Evolutionary conservation across 257 asterid species (phyloP), one percentile per base, ranked within the genome.

Genomic region (Gentiana macrophylla): DNA sequence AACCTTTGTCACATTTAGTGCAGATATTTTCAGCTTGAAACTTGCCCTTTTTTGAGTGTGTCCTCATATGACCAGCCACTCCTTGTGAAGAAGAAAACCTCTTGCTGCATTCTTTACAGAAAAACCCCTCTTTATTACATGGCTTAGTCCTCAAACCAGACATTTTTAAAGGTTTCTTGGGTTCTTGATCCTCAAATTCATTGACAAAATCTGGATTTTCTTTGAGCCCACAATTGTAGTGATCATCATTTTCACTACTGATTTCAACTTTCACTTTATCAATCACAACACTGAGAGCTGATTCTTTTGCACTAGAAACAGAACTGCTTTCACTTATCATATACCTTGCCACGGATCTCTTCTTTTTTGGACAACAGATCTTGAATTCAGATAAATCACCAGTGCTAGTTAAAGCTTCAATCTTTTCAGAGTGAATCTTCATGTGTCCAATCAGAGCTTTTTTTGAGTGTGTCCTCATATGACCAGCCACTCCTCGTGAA

Each of bases 371-470:
- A 15, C 72, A 75, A 33, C 75, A 57, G 50, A 55, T 65, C 36
- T 70, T 82, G 50, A 80, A 63, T 35, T 73, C 93, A 0, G 84
- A 62, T 32, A 77, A 59, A 50, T 62, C 71, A 6, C 66, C 78
- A 50, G 70, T 63, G 35, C 68, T 80, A 59, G 55, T 38, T 45
- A 34, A 49, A 44, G 10, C 62, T 63, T 58, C 73, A 11, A 62
- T 69, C 69, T 64, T 81, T 79, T 81, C 88, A 56, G 95, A 70
- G 62, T 92, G 95, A 11, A 70, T 74, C 66, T 80, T 92, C 99
- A 85, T 81, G 70, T 92, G 99, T 33, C 97, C 99, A 61, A 66
- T 85, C 83, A 92, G 50, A 8, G 97, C 99, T 45, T 80, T 41
- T 67, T 44, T 49, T 4, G 97, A 77, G 50, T 88, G 95, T 63